These are phyloP conservation scores for Chrysopogon serrulatus DNA, from an alignment of 176 grass and related monocot genomes.

Conservation along the genomic window DNA sequence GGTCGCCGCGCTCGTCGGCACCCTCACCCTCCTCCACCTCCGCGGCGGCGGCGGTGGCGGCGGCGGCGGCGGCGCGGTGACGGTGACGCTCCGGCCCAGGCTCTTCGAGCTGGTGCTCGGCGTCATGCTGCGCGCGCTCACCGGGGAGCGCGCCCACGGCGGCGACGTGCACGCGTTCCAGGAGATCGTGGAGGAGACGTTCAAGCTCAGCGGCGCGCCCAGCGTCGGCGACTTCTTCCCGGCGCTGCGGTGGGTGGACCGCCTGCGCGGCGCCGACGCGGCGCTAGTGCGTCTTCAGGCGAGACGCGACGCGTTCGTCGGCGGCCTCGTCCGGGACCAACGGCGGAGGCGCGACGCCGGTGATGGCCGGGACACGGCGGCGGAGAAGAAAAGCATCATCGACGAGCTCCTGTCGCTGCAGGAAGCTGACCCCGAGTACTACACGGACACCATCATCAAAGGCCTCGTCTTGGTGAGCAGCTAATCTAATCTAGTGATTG, in stretches of 20 bases:
- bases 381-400: conserved; percentile 16
- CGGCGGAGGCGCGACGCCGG: background rate
- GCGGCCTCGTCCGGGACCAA: conserved; percentile 2
- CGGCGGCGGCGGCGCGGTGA: accelerated
- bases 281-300: background rate
- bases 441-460: conserved; percentile 6
- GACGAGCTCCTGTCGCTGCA: conserved; percentile 46
- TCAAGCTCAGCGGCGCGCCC: conserved; percentile 9
- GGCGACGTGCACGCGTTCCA: conserved; percentile 15
- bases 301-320: conserved; percentile 35
- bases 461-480: conserved; percentile 41
- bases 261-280: conserved; percentile 9
- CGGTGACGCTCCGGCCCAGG: conserved; percentile 8
- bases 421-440: conserved; percentile 30
- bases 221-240: conserved; percentile 49
- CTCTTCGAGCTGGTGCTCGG: conserved; percentile 35
- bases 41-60: background rate
- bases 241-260: conserved; percentile 27
- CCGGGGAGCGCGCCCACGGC: background rate
- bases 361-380: background rate
- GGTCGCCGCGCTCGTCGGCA: conserved; percentile 4
- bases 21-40: conserved; percentile 15
- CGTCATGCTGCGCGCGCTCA: conserved; percentile 32
- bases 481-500: background rate
- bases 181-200: conserved; percentile 34